A percentile compares a stretch with the other conserved stretches of the same genome.
phyloP scores from a whole-genome alignment of 306 rosid genomes.

The Cucurbita moschata region DNA sequence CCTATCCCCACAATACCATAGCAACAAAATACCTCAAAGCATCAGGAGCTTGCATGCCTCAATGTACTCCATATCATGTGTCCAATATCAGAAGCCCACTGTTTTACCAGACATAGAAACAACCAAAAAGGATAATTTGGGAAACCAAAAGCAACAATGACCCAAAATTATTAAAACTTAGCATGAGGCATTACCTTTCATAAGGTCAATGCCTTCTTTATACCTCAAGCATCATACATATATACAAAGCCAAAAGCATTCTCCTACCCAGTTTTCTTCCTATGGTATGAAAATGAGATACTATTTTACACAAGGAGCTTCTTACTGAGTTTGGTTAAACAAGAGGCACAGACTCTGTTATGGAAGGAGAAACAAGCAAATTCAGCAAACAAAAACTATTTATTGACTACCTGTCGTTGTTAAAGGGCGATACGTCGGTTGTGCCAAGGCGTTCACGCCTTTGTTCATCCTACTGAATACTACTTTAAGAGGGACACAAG shows the following conservation, averaged over 20 bases:
- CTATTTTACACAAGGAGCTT: not conserved
- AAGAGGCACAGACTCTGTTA: not conserved
- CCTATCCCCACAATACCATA: not conserved
- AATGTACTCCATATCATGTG: not conserved
- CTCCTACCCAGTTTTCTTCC: not conserved
- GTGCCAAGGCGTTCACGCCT: constrained; percentile 58
- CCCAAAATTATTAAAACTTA: not conserved
- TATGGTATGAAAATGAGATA: not conserved
- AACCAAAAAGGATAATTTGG: not conserved
- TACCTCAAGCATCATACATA: not conserved
- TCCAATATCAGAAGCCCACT: not conserved
- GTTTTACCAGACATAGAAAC: not conserved
- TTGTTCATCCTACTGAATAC: constrained; percentile 84
- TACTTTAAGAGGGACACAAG: constrained; percentile 73
- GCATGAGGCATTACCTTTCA: not conserved
- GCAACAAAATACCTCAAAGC: not conserved
- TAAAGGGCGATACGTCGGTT: constrained; percentile 33
- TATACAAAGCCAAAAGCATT: constrained; percentile 2
- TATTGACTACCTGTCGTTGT: constrained; percentile 24
- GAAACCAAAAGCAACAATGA: not conserved
- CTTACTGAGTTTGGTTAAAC: not conserved
- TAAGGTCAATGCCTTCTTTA: not conserved
- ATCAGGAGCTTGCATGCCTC: not conserved
- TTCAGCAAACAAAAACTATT: constrained; percentile 5
- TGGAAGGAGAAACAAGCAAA: not conserved